Percentiles rank a stretch among this genome's conserved stretches.
Evolutionary conservation across 1,139 yeast genomes (phyloP).

Genomic region (Geotrichum citri-aurantii): DNA sequence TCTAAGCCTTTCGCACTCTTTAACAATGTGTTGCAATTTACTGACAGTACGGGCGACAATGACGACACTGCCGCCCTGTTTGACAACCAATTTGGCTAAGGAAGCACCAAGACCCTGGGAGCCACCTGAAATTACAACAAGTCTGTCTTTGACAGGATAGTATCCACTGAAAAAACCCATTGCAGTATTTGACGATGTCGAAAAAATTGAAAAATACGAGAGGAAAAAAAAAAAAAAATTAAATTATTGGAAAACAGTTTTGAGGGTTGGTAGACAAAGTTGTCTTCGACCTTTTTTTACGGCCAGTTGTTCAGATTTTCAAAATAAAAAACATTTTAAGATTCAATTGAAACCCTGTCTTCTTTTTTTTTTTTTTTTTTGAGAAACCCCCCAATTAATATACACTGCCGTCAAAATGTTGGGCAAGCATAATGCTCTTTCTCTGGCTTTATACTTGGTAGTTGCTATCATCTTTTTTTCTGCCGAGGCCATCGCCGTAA

Average conservation of each 20-base stretch:
- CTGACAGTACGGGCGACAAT: constrained; percentile 69
- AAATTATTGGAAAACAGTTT: neutral
- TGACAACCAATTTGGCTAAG: constrained; percentile 56
- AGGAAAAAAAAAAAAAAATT: neutral
- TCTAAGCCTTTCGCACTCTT: constrained; percentile 37
- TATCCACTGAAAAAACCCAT: constrained; percentile 21
- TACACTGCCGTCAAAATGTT: neutral
- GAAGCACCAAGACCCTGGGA: constrained; percentile 93
- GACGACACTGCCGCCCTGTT: constrained; percentile 56
- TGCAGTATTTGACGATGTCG: neutral
- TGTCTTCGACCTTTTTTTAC: neutral
- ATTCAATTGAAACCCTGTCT: neutral
- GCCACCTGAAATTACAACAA: constrained; percentile 84
- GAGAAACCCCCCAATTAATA: neutral
- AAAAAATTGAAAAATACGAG: neutral
- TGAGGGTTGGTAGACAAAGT: neutral
- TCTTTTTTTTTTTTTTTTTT: neutral
- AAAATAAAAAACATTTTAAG: neutral
- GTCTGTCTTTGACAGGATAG: constrained; percentile 31
- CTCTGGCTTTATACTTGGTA: constrained; percentile 19
- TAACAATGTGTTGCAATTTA: constrained; percentile 48
- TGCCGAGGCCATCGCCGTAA: constrained; percentile 42
- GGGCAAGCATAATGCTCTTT: constrained; percentile 5
- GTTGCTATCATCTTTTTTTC: constrained; percentile 13
- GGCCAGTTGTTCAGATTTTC: constrained; percentile 40